Base-by-base conservation (phyloP, 2,329 filamentous ascomycete species). In the Fusarium succisae region DNA sequence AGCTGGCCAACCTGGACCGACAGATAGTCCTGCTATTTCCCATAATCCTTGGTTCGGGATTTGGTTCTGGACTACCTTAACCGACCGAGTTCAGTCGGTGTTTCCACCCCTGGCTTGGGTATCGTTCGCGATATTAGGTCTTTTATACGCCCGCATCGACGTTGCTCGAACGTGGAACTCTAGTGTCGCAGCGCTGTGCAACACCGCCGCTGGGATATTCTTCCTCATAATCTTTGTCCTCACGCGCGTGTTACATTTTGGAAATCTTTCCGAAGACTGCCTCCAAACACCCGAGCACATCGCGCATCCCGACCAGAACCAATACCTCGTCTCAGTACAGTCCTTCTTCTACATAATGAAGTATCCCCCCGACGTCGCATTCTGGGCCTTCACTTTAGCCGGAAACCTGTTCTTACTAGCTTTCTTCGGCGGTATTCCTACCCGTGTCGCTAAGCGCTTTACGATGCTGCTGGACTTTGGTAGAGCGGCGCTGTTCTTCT, bases 281-380 rank as follows among this genome's bases (percentile, higher is more conserved):
- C 78, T 86, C 0, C 80, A 80, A 6, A 84, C 83, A 6, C 81
- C 83, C 0, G 84, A 83, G 28, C 82, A 86, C 26, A 57, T 66
- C 14, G 64, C 61, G 17, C 75, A 78, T 24, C 79, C 81, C 0
- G 63, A 70, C 8, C 62, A 55, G 18, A 86, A 87, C 69, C 84
- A 81, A 5, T 86, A 86, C 51, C 81, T 87, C 22, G 79, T 74
- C 9, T 86, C 84, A 0, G 74, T 77, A 4, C 74, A 77, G 32
- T 82, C 85, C 11, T 87, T 87, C 78, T 85, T 87, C 76, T 87
- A 86, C 79, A 73, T 86, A 48, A 76, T 82, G 71, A 86, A 86
- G 74, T 86, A 86, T 54, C 85, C 85, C 0, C 85, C 85, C 9
- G 85, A 87, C 68, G 79, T 86, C 8, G 84, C 84, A 8, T 86